A percentile compares a stretch with the other conserved stretches of the same genome.
Conservation (phyloP, 2,329 filamentous ascomycete species). For the Verticillium nubilum region DNA sequence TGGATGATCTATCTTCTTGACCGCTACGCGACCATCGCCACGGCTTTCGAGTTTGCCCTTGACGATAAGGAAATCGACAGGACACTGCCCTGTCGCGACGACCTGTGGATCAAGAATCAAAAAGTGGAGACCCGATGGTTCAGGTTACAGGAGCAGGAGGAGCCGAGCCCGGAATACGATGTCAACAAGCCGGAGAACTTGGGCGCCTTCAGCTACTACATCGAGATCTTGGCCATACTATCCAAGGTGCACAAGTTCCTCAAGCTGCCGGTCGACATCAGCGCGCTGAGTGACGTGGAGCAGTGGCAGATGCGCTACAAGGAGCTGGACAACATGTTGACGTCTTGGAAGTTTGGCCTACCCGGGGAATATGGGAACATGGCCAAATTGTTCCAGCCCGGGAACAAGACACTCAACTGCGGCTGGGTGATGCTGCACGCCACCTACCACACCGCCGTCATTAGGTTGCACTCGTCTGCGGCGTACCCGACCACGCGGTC, state of each 20-base stretch:
- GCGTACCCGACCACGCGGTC: constrained; percentile 88
- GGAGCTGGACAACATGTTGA: constrained; percentile 73
- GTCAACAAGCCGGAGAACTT: constrained; percentile 72
- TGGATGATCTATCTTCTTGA: constrained; percentile 95
- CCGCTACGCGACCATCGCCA: constrained; percentile 83
- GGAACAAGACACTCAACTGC: constrained; percentile 67
- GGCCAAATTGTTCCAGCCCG: constrained; percentile 67
- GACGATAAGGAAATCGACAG: constrained; percentile 88
- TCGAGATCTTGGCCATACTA: constrained; percentile 82
- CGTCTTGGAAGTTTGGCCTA: constrained; percentile 77
- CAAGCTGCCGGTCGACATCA: constrained; percentile 85
- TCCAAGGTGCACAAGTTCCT: constrained; percentile 85
- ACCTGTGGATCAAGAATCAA: constrained; percentile 78
- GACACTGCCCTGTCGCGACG: constrained; percentile 79
- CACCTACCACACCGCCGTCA: constrained; percentile 84
- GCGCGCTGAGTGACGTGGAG: constrained; percentile 76
- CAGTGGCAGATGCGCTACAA: constrained; percentile 85
- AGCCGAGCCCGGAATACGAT: constrained; percentile 51
- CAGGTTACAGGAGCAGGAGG: constrained; percentile 41
- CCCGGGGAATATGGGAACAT: constrained; percentile 82
- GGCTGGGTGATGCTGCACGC: constrained; percentile 89
- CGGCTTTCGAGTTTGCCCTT: constrained; percentile 85
- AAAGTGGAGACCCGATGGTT: constrained; percentile 85
- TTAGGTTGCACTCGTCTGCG: constrained; percentile 84
- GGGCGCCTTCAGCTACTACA: constrained; percentile 83